Evolutionary conservation across 2,329 filamentous ascomycete genomes (phyloP), one percentile per base, ranked within the genome.

Genomic region (Lachnellula willkommii): DNA sequence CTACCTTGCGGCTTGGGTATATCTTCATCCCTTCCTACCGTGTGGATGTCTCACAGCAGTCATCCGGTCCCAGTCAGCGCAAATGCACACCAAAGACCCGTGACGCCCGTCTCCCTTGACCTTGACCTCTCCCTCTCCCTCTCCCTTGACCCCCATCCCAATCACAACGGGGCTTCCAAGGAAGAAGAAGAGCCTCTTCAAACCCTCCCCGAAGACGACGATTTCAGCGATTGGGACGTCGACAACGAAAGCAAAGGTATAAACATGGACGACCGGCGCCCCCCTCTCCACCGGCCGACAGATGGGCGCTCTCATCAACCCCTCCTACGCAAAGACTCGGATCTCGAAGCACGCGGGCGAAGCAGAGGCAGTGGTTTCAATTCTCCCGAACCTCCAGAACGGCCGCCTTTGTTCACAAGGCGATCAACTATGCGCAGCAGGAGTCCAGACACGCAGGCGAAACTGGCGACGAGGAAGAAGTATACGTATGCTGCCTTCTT

Each of bases 401-500:
- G 60, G 35, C 63, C 66, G 22, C 72, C 75, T 15, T 63, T 68
- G 24, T 73, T 80, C 59, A 74, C 76, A 45, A 78, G 83, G 54
- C 77, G 82, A 55, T 87, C 85, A 43, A 87, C 87, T 12, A 85
- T 95, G 74, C 84, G 88, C 67, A 91, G 90, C 68, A 80, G 83
- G 65, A 92, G 88, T 68, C 89, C 90, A n/a, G 80, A 84, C 57
- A 76, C 78, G 37, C 77, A 81, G 63, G 80, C 83, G 17, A 80
- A 81, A 61, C 74, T 79, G 58, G 86, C 85, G 45, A 91, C 89
- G 37, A 82, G 83, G 68, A 87, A 83, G 69, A 90, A 90, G 73
- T 97, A 99, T 73, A 87, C 88, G 24, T 90, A 93, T 69, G 93
- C 94, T 1, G 86, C 82, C 51, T 82, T 91, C 63, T 96, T 96